These are phyloP conservation scores for Trichoderma endophyticum DNA, from an alignment of 2,329 filamentous ascomycete genomes.

Conservation along the genomic window DNA sequence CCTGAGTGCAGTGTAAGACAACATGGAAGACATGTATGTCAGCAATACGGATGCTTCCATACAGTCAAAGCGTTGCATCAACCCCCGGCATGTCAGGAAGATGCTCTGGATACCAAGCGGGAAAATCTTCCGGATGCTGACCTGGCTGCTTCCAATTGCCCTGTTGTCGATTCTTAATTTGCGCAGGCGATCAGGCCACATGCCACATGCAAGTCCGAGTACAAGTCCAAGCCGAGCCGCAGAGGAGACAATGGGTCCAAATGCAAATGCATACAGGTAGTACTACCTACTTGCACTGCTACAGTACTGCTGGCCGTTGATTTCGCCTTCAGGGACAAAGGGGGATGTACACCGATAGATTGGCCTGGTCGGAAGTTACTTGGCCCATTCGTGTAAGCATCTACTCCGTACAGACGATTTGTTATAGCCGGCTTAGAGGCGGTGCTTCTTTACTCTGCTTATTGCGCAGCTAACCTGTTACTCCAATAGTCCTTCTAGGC, in stretches of 20 bases:
- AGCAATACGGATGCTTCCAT: constrained; percentile 3
- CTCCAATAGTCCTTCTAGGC: background rate
- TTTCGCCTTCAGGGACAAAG: background rate
- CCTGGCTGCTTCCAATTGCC: background rate
- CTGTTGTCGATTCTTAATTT: background rate
- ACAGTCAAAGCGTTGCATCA: background rate
- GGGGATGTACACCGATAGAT: background rate
- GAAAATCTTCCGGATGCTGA: background rate
- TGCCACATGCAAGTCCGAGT: background rate
- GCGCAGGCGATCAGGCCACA: background rate
- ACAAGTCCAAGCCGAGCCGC: background rate
- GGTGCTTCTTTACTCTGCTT: background rate
- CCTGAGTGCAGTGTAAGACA: background rate
- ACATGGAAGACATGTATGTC: background rate
- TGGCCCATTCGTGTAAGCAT: background rate
- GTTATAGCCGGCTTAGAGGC: background rate
- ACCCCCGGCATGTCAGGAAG: background rate
- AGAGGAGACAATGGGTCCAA: background rate
- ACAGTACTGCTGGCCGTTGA: background rate
- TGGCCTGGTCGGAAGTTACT: background rate
- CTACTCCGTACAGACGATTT: background rate
- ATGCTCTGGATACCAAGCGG: background rate
- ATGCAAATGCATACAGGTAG: background rate
- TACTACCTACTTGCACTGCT: background rate
- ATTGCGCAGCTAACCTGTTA: background rate